Percentiles rank a stretch among this genome's conserved stretches.
Conservation (phyloP, 148 eudicot genomes). For the Vaccinium macrocarpon region DNA sequence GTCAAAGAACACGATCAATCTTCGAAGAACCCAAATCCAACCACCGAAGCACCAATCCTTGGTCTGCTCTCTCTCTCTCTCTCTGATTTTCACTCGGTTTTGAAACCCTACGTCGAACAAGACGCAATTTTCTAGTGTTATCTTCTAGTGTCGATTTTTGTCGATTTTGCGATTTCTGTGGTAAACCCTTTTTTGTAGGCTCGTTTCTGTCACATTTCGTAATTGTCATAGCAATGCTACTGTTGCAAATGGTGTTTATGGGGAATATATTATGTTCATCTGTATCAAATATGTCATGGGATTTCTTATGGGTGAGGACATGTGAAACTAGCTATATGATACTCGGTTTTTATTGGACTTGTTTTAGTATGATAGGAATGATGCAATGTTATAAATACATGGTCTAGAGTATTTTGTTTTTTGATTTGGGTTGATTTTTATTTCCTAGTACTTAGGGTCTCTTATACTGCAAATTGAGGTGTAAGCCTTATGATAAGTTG, state of each 20-base stretch:
- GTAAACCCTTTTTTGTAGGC: neutral
- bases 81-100: too few species aligned
- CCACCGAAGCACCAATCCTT: too few species aligned
- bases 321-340: neutral
- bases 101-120: too few species aligned
- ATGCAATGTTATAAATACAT: neutral
- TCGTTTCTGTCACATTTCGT: neutral
- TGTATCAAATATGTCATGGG: neutral
- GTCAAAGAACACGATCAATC: too few species aligned
- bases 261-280: neutral
- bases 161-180: too few species aligned
- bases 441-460: neutral
- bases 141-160: too few species aligned
- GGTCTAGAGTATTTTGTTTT: neutral
- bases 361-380: neutral
- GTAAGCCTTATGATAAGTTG: neutral
- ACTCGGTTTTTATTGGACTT: neutral
- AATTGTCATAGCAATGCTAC: neutral
- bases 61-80: too few species aligned
- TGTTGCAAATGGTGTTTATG: neutral
- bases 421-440: neutral
- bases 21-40: too few species aligned
- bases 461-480: neutral
- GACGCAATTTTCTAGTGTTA: too few species aligned
- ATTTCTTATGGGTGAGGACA: neutral